Conservation (phyloP, 306 rosid species). For the Luffa acutangula region DNA sequence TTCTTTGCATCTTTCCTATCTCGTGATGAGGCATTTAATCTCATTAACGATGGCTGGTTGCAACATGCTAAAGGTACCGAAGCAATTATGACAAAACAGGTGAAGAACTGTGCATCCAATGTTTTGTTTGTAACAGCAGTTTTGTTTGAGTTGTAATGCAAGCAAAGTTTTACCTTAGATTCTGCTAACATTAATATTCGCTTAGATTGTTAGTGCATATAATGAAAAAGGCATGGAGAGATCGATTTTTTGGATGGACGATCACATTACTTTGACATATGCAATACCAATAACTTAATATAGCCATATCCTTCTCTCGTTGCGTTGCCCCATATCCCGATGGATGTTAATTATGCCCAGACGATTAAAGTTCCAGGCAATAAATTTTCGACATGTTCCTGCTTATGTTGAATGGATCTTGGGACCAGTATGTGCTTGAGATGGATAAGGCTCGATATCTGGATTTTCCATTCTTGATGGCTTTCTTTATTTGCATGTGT, state of each 20-base stretch:
- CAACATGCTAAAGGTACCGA: constrained; percentile 36
- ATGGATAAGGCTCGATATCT: not conserved
- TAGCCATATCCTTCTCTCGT: not conserved
- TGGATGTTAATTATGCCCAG: not conserved
- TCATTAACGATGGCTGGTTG: constrained; percentile 75
- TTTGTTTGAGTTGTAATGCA: not conserved
- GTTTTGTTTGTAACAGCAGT: not conserved
- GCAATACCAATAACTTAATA: not conserved
- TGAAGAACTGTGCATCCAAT: constrained; percentile 15
- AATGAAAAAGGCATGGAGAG: not conserved
- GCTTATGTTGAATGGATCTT: not conserved
- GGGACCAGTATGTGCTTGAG: not conserved
- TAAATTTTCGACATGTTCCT: not conserved
- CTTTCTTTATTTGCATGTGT: not conserved
- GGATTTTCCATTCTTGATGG: not conserved
- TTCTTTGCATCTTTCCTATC: constrained; percentile 90
- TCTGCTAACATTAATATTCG: not conserved
- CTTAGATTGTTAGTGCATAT: not conserved
- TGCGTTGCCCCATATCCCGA: not conserved
- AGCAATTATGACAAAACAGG: constrained; percentile 43
- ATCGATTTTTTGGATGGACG: not conserved
- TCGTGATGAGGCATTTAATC: constrained; percentile 86
- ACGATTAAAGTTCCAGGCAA: not conserved
- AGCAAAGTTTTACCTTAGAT: not conserved
- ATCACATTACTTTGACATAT: not conserved